Evolutionary conservation across 176 grass and related monocot species (phyloP), one percentile per base, ranked within the genome.

Genomic region (Avena insularis): DNA sequence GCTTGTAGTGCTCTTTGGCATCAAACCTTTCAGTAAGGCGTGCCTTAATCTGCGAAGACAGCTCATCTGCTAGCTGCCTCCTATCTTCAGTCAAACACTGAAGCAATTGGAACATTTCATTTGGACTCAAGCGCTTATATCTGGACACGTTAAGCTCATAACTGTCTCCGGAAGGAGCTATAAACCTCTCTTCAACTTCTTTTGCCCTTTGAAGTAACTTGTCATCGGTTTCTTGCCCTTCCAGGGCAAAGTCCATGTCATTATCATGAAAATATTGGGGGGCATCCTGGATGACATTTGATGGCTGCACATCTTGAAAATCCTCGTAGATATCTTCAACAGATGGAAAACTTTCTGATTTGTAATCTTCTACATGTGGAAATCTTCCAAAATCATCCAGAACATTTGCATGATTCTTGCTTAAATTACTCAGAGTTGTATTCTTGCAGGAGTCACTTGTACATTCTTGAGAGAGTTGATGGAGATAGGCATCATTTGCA

Each of bases 251-350:
- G 80, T 84, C 31, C 59, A 62, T 50, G 23, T 50, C 60, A 86
- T 65, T 54, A 71, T 78, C 57, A 60, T 68, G 40, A 80, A 80
- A 84, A 68, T 58, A 12, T 36, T 48, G 7, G 31, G 45, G 45
- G 23, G 4, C n/a, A 68, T 62, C 67, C 72, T 53, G 45, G 53
- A 57, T 38, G 73, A 67, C 48, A 49, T 84, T 84, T 69, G 89
- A 21, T 75, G 77, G 57, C 75, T 54, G 82, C 68, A 81, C 49
- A 76, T 85, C 83, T 79, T 88, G 88, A 31, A 89, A 82, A 90
- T 94, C 93, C 73, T 92, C 92, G 25, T 95, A 94, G 65, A 94
- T 92, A 92, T 98, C 96, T 86, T 95, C 93, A 71, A 91, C 74
- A 31, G 88, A 91, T 15, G 88, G 89, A 49, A 82, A 59, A 27